Evolutionary conservation across 352 stramenopile species (phyloP), one percentile per base, ranked within the genome.

Genomic region (Phytophthora agathidicida): DNA sequence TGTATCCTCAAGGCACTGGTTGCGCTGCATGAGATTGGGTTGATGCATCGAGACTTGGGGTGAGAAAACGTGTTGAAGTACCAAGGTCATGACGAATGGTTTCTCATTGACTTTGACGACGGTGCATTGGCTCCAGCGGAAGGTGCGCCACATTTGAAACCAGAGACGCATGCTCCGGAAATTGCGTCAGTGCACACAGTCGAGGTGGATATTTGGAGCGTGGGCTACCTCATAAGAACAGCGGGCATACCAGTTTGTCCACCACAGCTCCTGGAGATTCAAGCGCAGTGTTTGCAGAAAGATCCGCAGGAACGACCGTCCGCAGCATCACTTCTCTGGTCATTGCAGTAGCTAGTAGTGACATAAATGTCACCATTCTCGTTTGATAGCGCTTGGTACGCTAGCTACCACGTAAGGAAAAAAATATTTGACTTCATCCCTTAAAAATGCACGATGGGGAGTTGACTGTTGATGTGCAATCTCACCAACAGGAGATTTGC

Each of bases 21-120:
- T 28, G 33, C 33, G 41, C 27, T 64, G 28, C 54, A 64, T 9
- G 42, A 27, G 46, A 64, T 57, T 16, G 41, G 51, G 14, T 6
- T 57, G 16, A 51, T 64, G 55, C 44, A 57, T 64, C 54, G 54
- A 58, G 37, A 65, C 46, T 39, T 64, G 44, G 22, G 55, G 19
- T 62, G 43, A 27, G 45, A 56, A 30, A 58, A 52, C 42, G 55
- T 64, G 45, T 26, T 57, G 30, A 64, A 53, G 42, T 62, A 55
- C 30, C 17, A 3, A 37, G 42, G 16, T 26, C 17, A 62, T 33
- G 41, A 63, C 28, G 56, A 61, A 11, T 41, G 41, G 52, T 54
- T 61, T 28, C 19, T 61, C 28, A 54, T 47, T 37, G 52, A 61
- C 42, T 61, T 61, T 17, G 52, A 61, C 33, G 42, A 54, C 0